Conservation (phyloP, 2,329 filamentous ascomycete genomes). For the Pseudogymnoascus sp. region DNA sequence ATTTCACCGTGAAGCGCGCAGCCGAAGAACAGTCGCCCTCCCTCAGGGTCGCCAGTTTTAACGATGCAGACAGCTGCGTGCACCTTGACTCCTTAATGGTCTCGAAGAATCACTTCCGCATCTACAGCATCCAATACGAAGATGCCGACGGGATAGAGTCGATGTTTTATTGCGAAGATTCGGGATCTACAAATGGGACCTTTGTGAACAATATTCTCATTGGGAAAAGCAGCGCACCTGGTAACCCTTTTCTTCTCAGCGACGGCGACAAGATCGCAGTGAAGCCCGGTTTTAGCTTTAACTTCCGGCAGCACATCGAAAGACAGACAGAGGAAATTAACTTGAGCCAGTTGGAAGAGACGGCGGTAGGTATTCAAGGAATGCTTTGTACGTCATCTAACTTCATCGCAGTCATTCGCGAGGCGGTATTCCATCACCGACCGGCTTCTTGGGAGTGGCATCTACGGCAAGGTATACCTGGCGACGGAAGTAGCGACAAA, state of each 20-base stretch:
- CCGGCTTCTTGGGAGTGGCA: constrained; percentile 46
- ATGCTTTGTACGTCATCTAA: background rate
- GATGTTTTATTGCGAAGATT: constrained; percentile 49
- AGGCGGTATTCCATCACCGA: constrained; percentile 41
- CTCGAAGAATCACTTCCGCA: constrained; percentile 47
- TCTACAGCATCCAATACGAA: constrained; percentile 48
- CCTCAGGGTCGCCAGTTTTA: background rate
- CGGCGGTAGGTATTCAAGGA: constrained; percentile 26
- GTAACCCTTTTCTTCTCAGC: constrained; percentile 39
- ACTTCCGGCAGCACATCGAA: constrained; percentile 26
- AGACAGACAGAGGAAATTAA: constrained; percentile 16
- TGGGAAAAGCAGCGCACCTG: constrained; percentile 32
- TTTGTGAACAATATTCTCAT: constrained; percentile 42
- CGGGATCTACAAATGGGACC: constrained; percentile 46
- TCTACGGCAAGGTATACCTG: constrained; percentile 46
- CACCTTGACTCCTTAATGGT: constrained; percentile 25
- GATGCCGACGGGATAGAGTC: constrained; percentile 23
- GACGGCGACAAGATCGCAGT: constrained; percentile 43
- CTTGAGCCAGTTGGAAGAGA: constrained; percentile 29
- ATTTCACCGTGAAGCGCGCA: background rate
- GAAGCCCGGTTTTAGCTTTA: constrained; percentile 31
- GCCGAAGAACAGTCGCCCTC: background rate
- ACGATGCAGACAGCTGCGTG: background rate
- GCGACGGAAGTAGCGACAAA: constrained; percentile 44
- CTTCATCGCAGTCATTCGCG: constrained; percentile 35